Conservation (phyloP, 768 basidiomycete genomes). For the Daedaleopsis sinensis region DNA sequence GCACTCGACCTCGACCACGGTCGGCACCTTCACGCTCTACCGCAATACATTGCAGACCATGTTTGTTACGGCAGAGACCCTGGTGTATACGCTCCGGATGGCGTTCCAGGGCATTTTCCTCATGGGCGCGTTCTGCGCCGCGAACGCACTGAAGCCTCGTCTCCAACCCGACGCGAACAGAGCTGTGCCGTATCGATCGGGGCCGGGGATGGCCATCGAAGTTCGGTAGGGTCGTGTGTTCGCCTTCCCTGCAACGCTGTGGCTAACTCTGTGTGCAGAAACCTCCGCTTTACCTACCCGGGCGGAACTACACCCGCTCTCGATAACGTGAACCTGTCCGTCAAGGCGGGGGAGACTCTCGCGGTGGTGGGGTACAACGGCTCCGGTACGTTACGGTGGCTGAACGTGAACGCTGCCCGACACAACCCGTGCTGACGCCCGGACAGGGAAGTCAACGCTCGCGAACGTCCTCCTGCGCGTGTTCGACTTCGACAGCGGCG, state of each 20-base stretch:
- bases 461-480: conserved; percentile 82
- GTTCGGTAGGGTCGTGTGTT: conserved; percentile 51
- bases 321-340: conserved; percentile 65
- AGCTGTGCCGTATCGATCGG: conserved; percentile 47
- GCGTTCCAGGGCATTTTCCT: conserved; percentile 86
- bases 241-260: background rate
- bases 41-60: conserved; percentile 77
- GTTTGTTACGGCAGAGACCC: conserved; percentile 62
- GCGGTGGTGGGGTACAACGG: conserved; percentile 88
- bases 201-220: conserved; percentile 69
- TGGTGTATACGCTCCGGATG: conserved; percentile 67
- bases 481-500: conserved; percentile 72
- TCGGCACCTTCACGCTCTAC: conserved; percentile 83
- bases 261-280: conserved; percentile 38
- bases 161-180: conserved; percentile 64
- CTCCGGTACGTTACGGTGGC: conserved; percentile 54
- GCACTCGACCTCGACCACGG: conserved; percentile 70
- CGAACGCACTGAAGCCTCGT: conserved; percentile 68
- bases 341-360: conserved; percentile 76
- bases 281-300: conserved; percentile 79
- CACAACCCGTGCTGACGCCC: background rate
- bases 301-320: conserved; percentile 70
- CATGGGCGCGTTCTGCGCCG: conserved; percentile 85
- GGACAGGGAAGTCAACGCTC: conserved; percentile 81
- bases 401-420: background rate